A percentile compares a stretch with the other conserved stretches of the same genome.
These are phyloP conservation scores for Abrus pulchellus DNA, from an alignment of 306 rosid genomes.

Conservation along the genomic window DNA sequence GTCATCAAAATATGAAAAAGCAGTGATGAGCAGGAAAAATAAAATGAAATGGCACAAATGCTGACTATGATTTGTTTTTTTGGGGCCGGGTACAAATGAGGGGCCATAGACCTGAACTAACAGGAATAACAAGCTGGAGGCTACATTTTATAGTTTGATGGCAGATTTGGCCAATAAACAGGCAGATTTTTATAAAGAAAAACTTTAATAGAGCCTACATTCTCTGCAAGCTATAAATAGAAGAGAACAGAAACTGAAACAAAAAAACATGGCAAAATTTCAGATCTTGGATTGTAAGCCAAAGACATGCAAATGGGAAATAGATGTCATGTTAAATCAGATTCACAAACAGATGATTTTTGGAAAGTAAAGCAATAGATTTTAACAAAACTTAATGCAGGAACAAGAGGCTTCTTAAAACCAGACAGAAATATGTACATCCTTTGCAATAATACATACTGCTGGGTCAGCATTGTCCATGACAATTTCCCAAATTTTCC, in stretches of 20 bases:
- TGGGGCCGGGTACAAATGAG: neutral
- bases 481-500: constrained; percentile 82
- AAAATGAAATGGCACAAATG: constrained; percentile 28
- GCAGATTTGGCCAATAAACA: constrained; percentile 18
- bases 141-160: neutral
- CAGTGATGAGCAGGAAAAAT: constrained; percentile 27
- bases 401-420: constrained; percentile 28
- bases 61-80: constrained; percentile 6
- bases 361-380: constrained; percentile 24
- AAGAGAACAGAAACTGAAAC: constrained; percentile 43
- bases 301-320: constrained; percentile 12
- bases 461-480: constrained; percentile 71
- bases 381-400: constrained; percentile 29
- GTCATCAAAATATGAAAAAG: constrained; percentile 38
- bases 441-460: constrained; percentile 57
- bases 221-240: constrained; percentile 11
- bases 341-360: constrained; percentile 13
- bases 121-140: neutral
- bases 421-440: constrained; percentile 40
- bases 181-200: constrained; percentile 29
- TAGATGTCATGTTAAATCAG: constrained; percentile 7
- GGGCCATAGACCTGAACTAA: neutral
- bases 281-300: constrained; percentile 24
- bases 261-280: constrained; percentile 28
- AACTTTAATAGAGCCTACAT: constrained; percentile 3